Evolutionary conservation across 768 basidiomycete species (phyloP).

Genomic region (Lepiota brunneoincarnata): DNA sequence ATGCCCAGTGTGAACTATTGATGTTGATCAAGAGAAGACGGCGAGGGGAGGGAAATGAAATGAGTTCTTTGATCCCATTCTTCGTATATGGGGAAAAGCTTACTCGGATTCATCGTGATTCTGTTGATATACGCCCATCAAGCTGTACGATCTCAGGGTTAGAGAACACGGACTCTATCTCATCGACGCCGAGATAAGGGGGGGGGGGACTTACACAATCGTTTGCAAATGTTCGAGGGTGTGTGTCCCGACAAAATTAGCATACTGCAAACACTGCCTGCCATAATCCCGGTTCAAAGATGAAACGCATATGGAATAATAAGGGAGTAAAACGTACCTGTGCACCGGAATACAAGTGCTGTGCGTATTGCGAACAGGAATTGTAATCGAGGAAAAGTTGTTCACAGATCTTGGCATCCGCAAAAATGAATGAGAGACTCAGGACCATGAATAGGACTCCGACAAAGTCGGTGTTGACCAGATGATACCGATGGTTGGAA

Average conservation of each 20-base stretch:
- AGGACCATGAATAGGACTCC: slow-evolving; percentile 22
- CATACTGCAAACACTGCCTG: slow-evolving; percentile 23
- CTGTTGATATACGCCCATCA: slow-evolving; percentile 27
- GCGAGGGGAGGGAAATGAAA: background rate
- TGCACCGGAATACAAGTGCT: slow-evolving; percentile 22
- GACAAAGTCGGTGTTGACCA: slow-evolving; percentile 16
- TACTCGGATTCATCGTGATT: slow-evolving; percentile 25
- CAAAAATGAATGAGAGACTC: slow-evolving; percentile 22
- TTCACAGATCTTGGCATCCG: slow-evolving; percentile 17
- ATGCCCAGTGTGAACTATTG: slow-evolving; percentile 23
- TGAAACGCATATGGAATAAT: no score
- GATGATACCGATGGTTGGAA: background rate
- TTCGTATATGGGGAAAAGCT: background rate
- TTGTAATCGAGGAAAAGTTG: slow-evolving; percentile 17
- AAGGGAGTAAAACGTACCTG: slow-evolving; percentile 14
- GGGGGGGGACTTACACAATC: slow-evolving; percentile 23
- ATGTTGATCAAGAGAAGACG: background rate
- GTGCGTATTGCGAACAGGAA: slow-evolving; percentile 16
- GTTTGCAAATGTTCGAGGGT: slow-evolving; percentile 23
- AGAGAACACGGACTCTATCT: background rate
- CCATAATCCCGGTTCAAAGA: no score
- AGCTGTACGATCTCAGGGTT: slow-evolving; percentile 12
- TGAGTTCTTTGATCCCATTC: no score
- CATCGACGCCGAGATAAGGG: background rate
- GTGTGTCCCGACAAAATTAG: slow-evolving; percentile 22